Base-by-base conservation (phyloP, 1,284 basidiomycete species). In the Cryptococcus floricola region DNA sequence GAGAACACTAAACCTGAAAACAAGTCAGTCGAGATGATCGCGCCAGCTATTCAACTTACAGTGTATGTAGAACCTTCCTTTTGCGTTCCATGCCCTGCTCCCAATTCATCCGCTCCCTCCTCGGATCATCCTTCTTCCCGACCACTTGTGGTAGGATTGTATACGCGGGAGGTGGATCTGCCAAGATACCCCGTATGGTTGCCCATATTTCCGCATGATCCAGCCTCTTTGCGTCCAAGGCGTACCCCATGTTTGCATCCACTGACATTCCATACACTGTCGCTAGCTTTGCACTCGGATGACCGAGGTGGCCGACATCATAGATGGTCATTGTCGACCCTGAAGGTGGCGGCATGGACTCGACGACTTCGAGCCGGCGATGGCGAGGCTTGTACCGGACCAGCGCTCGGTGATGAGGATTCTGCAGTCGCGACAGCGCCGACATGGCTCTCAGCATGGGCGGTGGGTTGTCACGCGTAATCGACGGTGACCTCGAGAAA, bases 181-280 rank as follows among this genome's bases (percentile, higher is more conserved):
- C 59, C 31, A 78, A 54, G 5, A 90, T 67, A 3, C 83, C 79
- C 39, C 79, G 74, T 19, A 93, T 71, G 9, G 81, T 83, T 52
- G 76, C 81, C 75, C 90, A 90, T n/a, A 88, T 78, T 53, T 88
- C 79, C 61, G 87, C 85, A 68, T 91, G 87, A 61, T 87, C 84
- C 64, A 81, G 81, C 50, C 88, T 79, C 13, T 85, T 83, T 64
- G 82, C 78, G 37, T 81, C 73, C 57, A 79, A 80, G 5, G 89
- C 87, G 18, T 85, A 77, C 16, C 71, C 73, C 0, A 84, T 83
- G 67, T 91, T 91, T 54, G 66, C 76, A 52, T 78, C 79, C 4
- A 85, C 69, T 3, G 60, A 61, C 2, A 50, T 58, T 3, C 60
- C 57, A 74, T 91, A 91, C 13, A 80, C 80, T 14, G 68, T 72